These are phyloP conservation scores for Plectosphaerella plurivora DNA, from an alignment of 2,329 filamentous ascomycete species.

Conservation along the genomic window DNA sequence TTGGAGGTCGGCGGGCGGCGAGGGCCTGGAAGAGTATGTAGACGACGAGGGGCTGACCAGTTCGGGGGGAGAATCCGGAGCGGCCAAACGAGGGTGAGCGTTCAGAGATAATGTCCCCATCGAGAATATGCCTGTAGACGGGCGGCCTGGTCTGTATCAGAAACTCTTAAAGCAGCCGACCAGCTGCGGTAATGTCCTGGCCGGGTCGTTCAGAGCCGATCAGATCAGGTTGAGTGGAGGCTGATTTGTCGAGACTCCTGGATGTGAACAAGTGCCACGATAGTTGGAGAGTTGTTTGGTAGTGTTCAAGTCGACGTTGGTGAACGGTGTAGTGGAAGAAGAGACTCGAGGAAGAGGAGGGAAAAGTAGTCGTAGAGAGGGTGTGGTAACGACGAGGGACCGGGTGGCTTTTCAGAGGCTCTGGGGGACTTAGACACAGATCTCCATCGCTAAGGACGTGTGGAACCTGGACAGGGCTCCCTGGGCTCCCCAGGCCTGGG, in stretches of 20 bases:
- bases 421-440: not conserved
- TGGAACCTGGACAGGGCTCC: not conserved
- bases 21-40: slow-evolving; percentile 39
- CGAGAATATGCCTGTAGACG: slow-evolving; percentile 26
- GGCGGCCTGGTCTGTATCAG: too few species aligned
- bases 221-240: too few species aligned
- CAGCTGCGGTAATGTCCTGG: too few species aligned
- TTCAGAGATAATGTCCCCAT: slow-evolving; percentile 53
- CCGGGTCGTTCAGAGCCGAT: too few species aligned
- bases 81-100: slow-evolving; percentile 43
- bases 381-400: not conserved
- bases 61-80: slow-evolving; percentile 51
- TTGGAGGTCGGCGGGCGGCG: slow-evolving; percentile 34
- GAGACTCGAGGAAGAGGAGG: not conserved
- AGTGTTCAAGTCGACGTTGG: too few species aligned
- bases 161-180: too few species aligned
- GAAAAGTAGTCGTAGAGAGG: not conserved
- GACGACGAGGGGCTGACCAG: slow-evolving; percentile 47
- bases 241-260: too few species aligned
- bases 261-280: too few species aligned
- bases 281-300: too few species aligned
- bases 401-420: slow-evolving; percentile 3
- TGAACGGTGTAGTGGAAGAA: not conserved
- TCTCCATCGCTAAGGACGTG: not conserved
- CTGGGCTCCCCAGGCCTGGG: not conserved